Percentiles rank a stretch among this genome's conserved stretches.
Evolutionary conservation across 2,329 filamentous ascomycete genomes (phyloP).

Genomic region (Pseudogymnoascus sp.): DNA sequence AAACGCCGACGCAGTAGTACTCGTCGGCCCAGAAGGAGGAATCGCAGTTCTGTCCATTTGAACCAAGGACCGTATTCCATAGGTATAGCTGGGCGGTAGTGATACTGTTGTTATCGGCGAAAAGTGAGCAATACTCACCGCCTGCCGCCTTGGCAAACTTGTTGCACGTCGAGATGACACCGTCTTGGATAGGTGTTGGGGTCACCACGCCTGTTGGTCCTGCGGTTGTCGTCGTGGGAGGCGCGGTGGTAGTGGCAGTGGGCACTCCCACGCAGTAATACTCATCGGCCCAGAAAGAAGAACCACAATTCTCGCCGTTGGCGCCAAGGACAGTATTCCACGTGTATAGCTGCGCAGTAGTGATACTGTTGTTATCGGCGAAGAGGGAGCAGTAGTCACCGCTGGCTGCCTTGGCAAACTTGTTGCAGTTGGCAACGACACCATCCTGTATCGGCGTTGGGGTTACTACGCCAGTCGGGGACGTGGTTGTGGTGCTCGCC

Average conservation of each 20-base stretch:
- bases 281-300: slow-evolving; percentile 19
- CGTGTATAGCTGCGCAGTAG: slow-evolving; percentile 21
- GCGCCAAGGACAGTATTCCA: slow-evolving; percentile 27
- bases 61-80: slow-evolving; percentile 27
- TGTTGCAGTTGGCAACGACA: slow-evolving; percentile 23
- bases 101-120: slow-evolving; percentile 23
- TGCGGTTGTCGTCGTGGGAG: too few relatives aligned
- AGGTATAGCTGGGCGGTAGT: slow-evolving; percentile 22
- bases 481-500: slow-evolving; percentile 14
- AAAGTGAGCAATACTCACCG: slow-evolving; percentile 23
- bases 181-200: slow-evolving; percentile 25
- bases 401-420: slow-evolving; percentile 20
- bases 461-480: slow-evolving; percentile 10
- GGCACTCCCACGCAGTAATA: not conserved
- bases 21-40: slow-evolving; percentile 21
- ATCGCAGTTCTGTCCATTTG: slow-evolving; percentile 22
- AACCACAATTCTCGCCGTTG: slow-evolving; percentile 23
- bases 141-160: slow-evolving; percentile 21
- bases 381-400: slow-evolving; percentile 25
- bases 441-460: slow-evolving; percentile 25
- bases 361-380: slow-evolving; percentile 22
- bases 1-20: slow-evolving; percentile 5
- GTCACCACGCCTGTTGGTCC: not conserved
- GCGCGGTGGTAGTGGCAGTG: too few relatives aligned
- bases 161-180: slow-evolving; percentile 24